Evolutionary conservation across 441 rosid genomes (phyloP).

Genomic region (Erodium chrysanthum): DNA sequence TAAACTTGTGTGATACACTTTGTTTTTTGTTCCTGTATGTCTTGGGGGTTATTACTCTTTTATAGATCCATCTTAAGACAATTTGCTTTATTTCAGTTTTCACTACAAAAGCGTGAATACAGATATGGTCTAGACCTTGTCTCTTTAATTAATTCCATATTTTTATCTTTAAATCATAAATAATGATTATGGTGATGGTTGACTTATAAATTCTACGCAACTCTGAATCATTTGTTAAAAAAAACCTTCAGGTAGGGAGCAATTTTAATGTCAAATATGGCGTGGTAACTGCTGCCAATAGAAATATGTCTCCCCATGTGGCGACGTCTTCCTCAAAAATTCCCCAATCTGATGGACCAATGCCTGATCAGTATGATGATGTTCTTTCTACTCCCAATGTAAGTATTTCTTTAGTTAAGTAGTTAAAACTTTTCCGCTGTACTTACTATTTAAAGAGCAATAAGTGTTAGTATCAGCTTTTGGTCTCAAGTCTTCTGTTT

Average conservation of each 20-base stretch:
- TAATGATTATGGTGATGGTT: background rate
- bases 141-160: background rate
- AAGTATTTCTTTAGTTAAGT: constrained; percentile 18
- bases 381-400: constrained; percentile 89
- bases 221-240: background rate
- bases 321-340: constrained; percentile 38
- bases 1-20: background rate
- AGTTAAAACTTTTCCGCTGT: too few relatives aligned
- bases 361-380: constrained; percentile 87
- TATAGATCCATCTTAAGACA: background rate
- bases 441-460: background rate
- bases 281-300: constrained; percentile 19
- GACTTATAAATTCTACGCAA: background rate
- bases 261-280: constrained; percentile 18
- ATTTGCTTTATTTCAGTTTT: background rate
- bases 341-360: constrained; percentile 86
- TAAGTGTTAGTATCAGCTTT: background rate
- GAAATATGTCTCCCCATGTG: constrained; percentile 24
- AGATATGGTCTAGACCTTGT: background rate
- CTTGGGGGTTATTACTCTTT: background rate
- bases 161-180: background rate
- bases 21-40: background rate
- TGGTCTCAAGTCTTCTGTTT: background rate
- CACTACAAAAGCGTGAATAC: background rate
- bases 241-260: constrained; percentile 34